A percentile compares a stretch with the other conserved stretches of the same genome.
Conservation (phyloP, 805 yeast genomes). For the Pichia cephalocereana region DNA sequence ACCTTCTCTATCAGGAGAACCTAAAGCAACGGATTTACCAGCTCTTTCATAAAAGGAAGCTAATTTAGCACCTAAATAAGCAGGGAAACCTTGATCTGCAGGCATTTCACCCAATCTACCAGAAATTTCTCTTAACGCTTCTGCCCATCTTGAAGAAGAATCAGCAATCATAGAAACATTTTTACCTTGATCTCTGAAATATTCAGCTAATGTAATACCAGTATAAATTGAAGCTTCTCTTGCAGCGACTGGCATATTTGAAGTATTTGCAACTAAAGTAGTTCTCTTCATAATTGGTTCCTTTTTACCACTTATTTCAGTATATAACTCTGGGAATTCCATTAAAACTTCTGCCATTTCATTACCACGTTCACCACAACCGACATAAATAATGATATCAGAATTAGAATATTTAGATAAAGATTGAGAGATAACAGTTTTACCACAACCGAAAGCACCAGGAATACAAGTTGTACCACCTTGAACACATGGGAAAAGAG, state of each 20-base stretch:
- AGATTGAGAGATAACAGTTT: slow-evolving; percentile 37
- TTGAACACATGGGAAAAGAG: slow-evolving; percentile 97
- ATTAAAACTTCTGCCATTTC: slow-evolving; percentile 99
- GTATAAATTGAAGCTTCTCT: slow-evolving; percentile 99
- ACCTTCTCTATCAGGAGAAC: slow-evolving; percentile 94
- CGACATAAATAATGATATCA: slow-evolving; percentile 91
- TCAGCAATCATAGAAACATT: slow-evolving; percentile 99
- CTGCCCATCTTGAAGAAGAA: slow-evolving; percentile 99
- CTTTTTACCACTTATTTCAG: slow-evolving; percentile 84
- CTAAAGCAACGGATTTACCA: slow-evolving; percentile 90
- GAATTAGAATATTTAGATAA: slow-evolving; percentile 96
- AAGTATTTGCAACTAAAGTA: slow-evolving; percentile 95
- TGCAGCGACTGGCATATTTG: slow-evolving; percentile 99
- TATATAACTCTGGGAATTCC: slow-evolving; percentile 98
- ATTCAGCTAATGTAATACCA: slow-evolving; percentile 97
- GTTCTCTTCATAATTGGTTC: slow-evolving; percentile 99
- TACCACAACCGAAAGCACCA: slow-evolving; percentile 99
- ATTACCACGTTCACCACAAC: slow-evolving; percentile 92
- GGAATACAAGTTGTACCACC: slow-evolving; percentile 99
- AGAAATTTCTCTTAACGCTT: slow-evolving; percentile 98
- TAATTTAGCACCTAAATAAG: slow-evolving; percentile 95
- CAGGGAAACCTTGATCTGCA: slow-evolving; percentile 99
- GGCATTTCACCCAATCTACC: slow-evolving; percentile 99
- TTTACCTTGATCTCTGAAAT: slow-evolving; percentile 99
- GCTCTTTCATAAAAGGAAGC: slow-evolving; percentile 99